Base-by-base conservation (phyloP, 257 asterid species). In the Solanum piurae region DNA sequence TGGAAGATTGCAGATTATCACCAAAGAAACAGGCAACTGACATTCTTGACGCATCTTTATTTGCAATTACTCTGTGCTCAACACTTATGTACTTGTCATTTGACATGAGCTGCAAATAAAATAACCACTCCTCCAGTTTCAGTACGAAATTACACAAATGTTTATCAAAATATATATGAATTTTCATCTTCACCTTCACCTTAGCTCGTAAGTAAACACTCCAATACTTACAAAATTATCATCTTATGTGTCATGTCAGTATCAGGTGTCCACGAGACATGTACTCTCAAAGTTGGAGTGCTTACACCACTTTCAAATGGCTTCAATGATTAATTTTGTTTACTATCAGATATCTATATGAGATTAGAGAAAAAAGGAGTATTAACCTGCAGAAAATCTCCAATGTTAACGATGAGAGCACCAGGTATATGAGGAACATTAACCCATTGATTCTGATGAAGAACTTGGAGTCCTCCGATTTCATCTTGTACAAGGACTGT, bases 11-110 rank as follows among this genome's bases (percentile, higher is more conserved):
- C 83, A 4, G 33, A 8, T 31, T 89, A 0, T 93, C 93, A 87
- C 89, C n/a, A 44, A 93, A 93, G 90, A 95, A 94, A 91, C 94
- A 90, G 0, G 98, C 95, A 12, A 93, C 91, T 1, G 98, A 95
- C 40, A 89, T 87, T 83, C 98, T 87, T 44, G 98, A 94, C 1
- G 90, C 94, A 69, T 75, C 89, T 2, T 62, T 42, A 5, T 92
- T 93, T 23, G 95, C 94, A 62, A 93, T 1, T 5, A 91, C 95
- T 88, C 93, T 90, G 52, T 95, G 96, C 74, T 92, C 92, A 3
- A 86, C 92, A 72, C 98, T 95, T 85, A 36, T 82, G 36, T 89
- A 91, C 89, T 90, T 93, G 94, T 93, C 98, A 29, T 95, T 95
- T 6, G 98, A 88, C 82, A 93, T 87, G 0, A 94, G 93, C 96